phyloP scores from a whole-genome alignment of 345 rosid genomes.

The Ailanthus altissimus region DNA sequence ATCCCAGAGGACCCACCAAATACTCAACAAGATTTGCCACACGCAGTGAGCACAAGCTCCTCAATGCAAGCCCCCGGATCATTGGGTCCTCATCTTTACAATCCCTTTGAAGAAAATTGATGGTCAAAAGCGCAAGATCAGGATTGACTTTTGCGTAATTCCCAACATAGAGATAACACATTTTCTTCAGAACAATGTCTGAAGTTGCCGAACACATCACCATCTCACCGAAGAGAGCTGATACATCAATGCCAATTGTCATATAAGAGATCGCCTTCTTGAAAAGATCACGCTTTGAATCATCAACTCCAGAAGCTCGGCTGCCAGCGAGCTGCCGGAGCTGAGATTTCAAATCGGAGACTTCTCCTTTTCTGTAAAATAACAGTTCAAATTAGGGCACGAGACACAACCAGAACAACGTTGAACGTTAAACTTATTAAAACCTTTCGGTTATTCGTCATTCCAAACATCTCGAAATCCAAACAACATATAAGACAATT shows the following conservation, averaged over 20 bases:
- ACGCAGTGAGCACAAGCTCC: conserved; percentile 87
- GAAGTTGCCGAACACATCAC: conserved; percentile 99
- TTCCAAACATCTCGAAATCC: neutral
- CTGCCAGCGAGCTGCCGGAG: conserved; percentile 98
- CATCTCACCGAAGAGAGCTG: conserved; percentile 95
- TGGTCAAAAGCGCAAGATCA: conserved; percentile 86
- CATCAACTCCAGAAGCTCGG: conserved; percentile 90
- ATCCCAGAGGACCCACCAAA: conserved; percentile 88
- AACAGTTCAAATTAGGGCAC: neutral
- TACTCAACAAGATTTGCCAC: conserved; percentile 94
- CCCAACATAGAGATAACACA: conserved; percentile 96
- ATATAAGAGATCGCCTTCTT: conserved; percentile 94
- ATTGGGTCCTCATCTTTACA: conserved; percentile 96
- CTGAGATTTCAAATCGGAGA: conserved; percentile 85
- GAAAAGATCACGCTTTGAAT: conserved; percentile 90
- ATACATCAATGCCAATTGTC: conserved; percentile 94
- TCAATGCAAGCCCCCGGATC: conserved; percentile 92
- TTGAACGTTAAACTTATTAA: neutral
- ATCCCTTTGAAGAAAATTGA: conserved; percentile 96
- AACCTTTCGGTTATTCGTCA: neutral
- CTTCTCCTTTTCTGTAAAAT: conserved; percentile 81
- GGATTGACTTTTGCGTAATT: conserved; percentile 97
- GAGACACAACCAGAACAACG: neutral
- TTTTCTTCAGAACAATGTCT: conserved; percentile 97
- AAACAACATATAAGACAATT: conserved; percentile 1